Percentiles rank a stretch among this genome's conserved stretches.
Evolutionary conservation across 106 monocot genomes (phyloP).

Genomic region (Vanilla planifolia): DNA sequence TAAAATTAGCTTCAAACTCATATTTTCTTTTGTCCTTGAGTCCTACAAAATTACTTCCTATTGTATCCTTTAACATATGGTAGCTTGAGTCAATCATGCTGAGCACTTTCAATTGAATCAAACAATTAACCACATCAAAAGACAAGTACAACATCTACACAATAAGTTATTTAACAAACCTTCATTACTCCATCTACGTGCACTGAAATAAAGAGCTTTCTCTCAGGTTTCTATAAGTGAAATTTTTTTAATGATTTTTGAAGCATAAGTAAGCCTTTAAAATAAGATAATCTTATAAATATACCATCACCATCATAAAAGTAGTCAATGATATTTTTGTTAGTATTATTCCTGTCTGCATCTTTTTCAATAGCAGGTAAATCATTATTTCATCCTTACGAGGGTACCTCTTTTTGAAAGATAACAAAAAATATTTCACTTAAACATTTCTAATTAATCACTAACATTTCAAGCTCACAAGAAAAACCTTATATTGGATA

Average conservation of each 20-base stretch:
- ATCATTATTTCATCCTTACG: no score
- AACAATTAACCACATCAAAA: not conserved
- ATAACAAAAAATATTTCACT: no score
- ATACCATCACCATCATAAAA: no score
- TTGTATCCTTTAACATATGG: conserved; percentile 54
- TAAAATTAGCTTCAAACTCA: conserved; percentile 33
- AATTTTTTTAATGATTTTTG: not conserved
- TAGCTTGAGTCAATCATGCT: conserved; percentile 77
- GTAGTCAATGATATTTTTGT: no score
- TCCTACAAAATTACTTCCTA: conserved; percentile 41
- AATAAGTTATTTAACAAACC: conserved; percentile 25
- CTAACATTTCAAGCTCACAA: no score
- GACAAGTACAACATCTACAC: not conserved
- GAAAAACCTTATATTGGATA: no score
- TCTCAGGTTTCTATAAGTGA: conserved; percentile 75
- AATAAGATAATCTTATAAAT: no score
- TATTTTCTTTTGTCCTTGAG: conserved; percentile 32
- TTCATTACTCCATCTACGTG: conserved; percentile 89
- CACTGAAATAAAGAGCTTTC: conserved; percentile 61
- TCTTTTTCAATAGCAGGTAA: no score
- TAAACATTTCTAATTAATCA: no score
- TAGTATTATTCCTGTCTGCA: no score
- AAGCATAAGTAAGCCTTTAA: not conserved
- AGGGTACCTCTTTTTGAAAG: no score
- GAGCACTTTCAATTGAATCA: conserved; percentile 64